These are phyloP conservation scores for Diaporthe velutina DNA, from an alignment of 2,329 filamentous ascomycete species.

Conservation along the genomic window DNA sequence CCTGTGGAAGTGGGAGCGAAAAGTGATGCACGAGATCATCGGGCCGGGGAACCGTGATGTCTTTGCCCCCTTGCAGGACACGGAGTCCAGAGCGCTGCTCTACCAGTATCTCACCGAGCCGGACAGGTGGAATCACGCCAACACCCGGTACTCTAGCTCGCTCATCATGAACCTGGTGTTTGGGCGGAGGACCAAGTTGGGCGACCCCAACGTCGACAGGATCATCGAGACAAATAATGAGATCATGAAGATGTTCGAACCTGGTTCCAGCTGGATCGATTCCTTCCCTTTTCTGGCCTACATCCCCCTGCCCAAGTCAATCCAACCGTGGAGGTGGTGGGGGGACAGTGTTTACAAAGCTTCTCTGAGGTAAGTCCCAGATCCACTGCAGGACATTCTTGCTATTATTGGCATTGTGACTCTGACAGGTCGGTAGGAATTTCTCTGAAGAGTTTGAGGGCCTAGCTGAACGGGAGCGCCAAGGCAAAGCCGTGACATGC, in stretches of 20 bases:
- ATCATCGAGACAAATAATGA: neutral
- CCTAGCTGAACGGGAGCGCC: neutral
- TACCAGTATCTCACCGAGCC: neutral
- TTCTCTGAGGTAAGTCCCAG: neutral
- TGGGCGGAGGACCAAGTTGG: neutral
- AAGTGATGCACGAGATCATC: neutral
- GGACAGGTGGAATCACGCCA: neutral
- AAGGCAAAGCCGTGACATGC: neutral
- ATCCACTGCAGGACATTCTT: neutral
- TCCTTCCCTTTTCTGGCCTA: neutral
- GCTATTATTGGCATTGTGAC: neutral
- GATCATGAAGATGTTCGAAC: neutral
- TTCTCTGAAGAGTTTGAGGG: neutral
- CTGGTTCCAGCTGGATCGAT: neutral
- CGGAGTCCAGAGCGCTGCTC: neutral
- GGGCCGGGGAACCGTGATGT: neutral
- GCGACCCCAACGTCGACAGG: neutral
- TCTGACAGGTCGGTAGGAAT: neutral
- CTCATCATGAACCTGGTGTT: neutral
- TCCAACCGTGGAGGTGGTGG: neutral
- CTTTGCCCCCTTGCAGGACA: neutral
- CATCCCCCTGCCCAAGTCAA: neutral
- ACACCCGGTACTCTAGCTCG: neutral
- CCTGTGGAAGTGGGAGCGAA: neutral
- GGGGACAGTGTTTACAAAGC: neutral